phyloP scores from a whole-genome alignment of 2,329 filamentous ascomycete genomes.

The Leptographium wingfieldii region DNA sequence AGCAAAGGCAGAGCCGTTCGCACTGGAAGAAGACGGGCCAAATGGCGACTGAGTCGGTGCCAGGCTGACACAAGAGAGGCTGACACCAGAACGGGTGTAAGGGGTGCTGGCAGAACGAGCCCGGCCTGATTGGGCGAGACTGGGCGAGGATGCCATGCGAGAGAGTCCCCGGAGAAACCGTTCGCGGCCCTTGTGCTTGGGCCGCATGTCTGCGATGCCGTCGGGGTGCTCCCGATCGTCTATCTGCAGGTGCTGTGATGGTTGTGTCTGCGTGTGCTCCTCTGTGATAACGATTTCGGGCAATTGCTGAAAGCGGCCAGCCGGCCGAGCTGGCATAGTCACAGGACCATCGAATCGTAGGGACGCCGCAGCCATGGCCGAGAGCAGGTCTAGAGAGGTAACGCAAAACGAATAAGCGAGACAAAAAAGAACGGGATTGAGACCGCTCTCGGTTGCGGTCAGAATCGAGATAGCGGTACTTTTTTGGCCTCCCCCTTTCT shows the following conservation, averaged over 20 bases:
- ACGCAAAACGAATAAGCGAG: not conserved
- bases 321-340: not conserved
- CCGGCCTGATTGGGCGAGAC: slow-evolving; percentile 51
- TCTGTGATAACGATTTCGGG: slow-evolving; percentile 6
- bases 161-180: slow-evolving; percentile 63
- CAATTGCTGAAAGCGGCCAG: not conserved
- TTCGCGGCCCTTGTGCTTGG: slow-evolving; percentile 40
- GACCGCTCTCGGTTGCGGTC: not conserved
- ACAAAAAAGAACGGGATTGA: not conserved
- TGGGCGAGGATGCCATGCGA: slow-evolving; percentile 70
- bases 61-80: slow-evolving; percentile 43
- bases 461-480: not conserved
- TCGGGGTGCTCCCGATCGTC: slow-evolving; percentile 1
- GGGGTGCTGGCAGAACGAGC: slow-evolving; percentile 56
- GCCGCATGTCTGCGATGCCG: slow-evolving; percentile 5
- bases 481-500: not conserved
- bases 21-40: slow-evolving; percentile 16
- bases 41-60: slow-evolving; percentile 30
- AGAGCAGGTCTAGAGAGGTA: not conserved
- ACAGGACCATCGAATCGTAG: not conserved
- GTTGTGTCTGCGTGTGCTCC: not conserved
- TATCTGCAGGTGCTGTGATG: not conserved
- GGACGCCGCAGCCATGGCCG: not conserved
- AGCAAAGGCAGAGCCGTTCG: slow-evolving; percentile 12
- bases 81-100: slow-evolving; percentile 39